phyloP scores from a whole-genome alignment of 2,329 filamentous ascomycete species.

The Aspergillus uvarum region DNA sequence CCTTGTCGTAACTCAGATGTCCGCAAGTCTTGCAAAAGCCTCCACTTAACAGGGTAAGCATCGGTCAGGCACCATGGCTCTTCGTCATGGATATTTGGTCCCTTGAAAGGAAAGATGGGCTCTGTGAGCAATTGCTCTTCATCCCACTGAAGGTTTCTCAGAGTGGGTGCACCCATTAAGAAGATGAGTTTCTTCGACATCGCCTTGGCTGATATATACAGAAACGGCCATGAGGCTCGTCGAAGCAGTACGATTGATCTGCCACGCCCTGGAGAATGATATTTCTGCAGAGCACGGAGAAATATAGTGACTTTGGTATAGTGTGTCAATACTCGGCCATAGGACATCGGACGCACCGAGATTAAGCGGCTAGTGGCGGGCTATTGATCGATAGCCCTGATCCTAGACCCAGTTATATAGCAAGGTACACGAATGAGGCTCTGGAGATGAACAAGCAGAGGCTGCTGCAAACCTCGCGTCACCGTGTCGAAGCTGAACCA shows the following conservation, averaged over 20 bases:
- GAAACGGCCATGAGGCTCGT: constrained; percentile 6
- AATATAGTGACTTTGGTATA: not conserved
- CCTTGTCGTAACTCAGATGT: not conserved
- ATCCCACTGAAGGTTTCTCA: constrained; percentile 56
- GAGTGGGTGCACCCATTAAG: constrained; percentile 62
- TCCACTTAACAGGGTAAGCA: constrained; percentile 28
- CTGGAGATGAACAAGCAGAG: not conserved
- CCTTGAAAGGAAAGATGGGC: constrained; percentile 42
- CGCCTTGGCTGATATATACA: not conserved
- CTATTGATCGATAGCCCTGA: not conserved
- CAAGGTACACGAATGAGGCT: not conserved
- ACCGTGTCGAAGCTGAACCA: constrained; percentile 9
- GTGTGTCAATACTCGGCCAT: not conserved
- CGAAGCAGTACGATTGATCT: not conserved
- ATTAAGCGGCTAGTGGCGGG: not conserved
- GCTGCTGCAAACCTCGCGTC: not conserved
- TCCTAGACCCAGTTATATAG: not conserved
- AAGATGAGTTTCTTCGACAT: constrained; percentile 46
- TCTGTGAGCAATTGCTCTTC: constrained; percentile 50
- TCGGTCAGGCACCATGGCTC: constrained; percentile 12
- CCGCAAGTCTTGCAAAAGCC: constrained; percentile 25
- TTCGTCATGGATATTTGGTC: constrained; percentile 8
- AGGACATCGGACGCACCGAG: not conserved
- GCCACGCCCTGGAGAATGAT: not conserved
- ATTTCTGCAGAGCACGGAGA: not conserved